Evolutionary conservation across 2,329 filamentous ascomycete species (phyloP).

Genomic region (Venturia aucupariae): DNA sequence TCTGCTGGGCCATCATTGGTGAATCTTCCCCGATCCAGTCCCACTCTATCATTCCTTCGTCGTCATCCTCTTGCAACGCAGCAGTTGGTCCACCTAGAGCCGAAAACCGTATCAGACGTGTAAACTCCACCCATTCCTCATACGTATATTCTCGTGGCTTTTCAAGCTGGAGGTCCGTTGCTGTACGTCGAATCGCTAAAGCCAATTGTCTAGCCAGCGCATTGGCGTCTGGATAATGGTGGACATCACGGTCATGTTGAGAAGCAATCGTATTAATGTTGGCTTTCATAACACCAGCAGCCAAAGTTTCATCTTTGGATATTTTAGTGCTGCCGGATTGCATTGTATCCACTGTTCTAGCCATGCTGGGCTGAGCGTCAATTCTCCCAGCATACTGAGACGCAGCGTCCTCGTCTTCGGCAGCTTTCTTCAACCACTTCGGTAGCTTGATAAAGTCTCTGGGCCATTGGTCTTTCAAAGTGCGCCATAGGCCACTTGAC

Average conservation of each 20-base stretch:
- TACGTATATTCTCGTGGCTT: constrained; percentile 11
- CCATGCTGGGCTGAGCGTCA: not conserved
- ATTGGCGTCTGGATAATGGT: constrained; percentile 7
- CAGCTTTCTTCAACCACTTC: constrained; percentile 6
- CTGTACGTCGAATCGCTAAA: constrained; percentile 11
- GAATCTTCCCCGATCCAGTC: constrained; percentile 15
- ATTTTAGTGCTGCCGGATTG: not conserved
- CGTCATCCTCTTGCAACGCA: constrained; percentile 5
- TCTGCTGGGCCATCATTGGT: constrained; percentile 14
- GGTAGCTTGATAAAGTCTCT: constrained; percentile 2
- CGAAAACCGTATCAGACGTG: constrained; percentile 9
- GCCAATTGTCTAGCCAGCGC: constrained; percentile 12
- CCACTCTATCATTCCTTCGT: constrained; percentile 13
- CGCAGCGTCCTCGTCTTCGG: constrained; percentile 14
- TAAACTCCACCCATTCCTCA: constrained; percentile 15
- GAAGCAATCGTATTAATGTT: not conserved
- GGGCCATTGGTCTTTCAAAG: not conserved
- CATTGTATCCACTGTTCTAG: not conserved
- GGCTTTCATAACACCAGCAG: not conserved
- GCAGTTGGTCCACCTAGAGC: constrained; percentile 4
- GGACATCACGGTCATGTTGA: not conserved
- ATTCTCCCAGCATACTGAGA: constrained; percentile 12
- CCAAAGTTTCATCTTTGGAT: not conserved
- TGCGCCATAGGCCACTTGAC: constrained; percentile 6
- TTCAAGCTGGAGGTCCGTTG: constrained; percentile 5